Percentiles rank a stretch among this genome's conserved stretches.
These are phyloP conservation scores for Omphalotus guepiniiformis DNA, from an alignment of 768 basidiomycete genomes.

Conservation along the genomic window DNA sequence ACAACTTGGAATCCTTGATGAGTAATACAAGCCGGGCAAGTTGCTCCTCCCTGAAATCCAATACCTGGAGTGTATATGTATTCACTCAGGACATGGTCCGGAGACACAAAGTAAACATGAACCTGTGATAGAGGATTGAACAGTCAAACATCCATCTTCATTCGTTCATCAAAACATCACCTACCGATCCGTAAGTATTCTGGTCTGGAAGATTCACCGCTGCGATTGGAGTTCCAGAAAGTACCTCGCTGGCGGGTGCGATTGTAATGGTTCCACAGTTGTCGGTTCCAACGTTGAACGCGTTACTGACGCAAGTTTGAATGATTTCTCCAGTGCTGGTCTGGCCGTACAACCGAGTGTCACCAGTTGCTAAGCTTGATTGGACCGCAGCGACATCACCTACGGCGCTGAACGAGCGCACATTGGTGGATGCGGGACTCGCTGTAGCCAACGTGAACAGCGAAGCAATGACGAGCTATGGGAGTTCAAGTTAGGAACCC, in stretches of 20 bases:
- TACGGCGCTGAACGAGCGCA: too few relatives aligned
- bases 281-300: neutral
- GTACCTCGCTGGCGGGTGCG: neutral
- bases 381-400: too few relatives aligned
- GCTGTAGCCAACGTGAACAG: too few relatives aligned
- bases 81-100: neutral
- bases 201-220: neutral
- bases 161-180: neutral
- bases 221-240: neutral
- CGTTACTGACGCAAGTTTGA: neutral
- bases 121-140: neutral
- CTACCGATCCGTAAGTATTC: neutral
- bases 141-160: neutral
- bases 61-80: neutral
- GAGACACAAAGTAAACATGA: conserved; percentile 1
- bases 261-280: neutral
- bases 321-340: neutral
- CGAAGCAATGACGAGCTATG: too few relatives aligned
- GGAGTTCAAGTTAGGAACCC: too few relatives aligned
- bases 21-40: neutral
- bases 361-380: too few relatives aligned
- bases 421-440: too few relatives aligned
- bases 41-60: conserved; percentile 3
- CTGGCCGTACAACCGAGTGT: neutral
- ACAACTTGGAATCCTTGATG: neutral